phyloP scores from a whole-genome alignment of 176 grass and related monocot species.

The Oryza australiensis region DNA sequence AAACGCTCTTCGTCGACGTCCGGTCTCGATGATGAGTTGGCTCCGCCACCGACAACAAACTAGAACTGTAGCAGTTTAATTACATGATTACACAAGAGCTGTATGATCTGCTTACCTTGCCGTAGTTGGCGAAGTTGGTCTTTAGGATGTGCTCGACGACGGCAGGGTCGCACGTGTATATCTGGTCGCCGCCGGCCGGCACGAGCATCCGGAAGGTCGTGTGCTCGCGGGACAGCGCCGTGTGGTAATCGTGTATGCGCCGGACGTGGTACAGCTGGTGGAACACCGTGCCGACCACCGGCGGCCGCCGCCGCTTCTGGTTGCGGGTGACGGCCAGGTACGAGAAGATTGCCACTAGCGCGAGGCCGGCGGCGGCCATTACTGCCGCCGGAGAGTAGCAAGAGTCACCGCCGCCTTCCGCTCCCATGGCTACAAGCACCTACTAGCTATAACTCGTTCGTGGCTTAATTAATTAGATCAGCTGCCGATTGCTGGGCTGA shows the following conservation, averaged over 20 bases:
- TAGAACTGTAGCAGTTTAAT: no score
- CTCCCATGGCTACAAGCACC: background rate
- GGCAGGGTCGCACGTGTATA: conserved; percentile 57
- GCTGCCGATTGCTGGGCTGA: background rate
- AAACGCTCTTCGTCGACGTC: no score
- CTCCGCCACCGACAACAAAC: no score
- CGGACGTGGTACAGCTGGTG: conserved; percentile 58
- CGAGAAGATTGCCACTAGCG: conserved; percentile 25
- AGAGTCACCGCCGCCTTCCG: background rate
- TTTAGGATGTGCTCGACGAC: conserved; percentile 61
- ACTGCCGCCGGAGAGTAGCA: background rate
- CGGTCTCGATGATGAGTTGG: no score
- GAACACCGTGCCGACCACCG: conserved; percentile 55
- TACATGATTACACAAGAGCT: no score
- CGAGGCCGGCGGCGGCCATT: background rate
- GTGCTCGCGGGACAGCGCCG: conserved; percentile 39
- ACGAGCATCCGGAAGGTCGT: conserved; percentile 53
- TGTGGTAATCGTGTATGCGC: conserved; percentile 64
- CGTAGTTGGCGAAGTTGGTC: conserved; percentile 62
- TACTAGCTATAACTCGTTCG: no score
- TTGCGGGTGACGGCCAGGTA: background rate
- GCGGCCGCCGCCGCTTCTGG: conserved; percentile 24
- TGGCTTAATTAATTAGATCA: no score
- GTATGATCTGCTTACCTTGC: conserved; percentile 40
- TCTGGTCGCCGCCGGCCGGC: conserved; percentile 32